Evolutionary conservation across 140 eudicot species (phyloP).

Genomic region (Ambrosia hybrid): DNA sequence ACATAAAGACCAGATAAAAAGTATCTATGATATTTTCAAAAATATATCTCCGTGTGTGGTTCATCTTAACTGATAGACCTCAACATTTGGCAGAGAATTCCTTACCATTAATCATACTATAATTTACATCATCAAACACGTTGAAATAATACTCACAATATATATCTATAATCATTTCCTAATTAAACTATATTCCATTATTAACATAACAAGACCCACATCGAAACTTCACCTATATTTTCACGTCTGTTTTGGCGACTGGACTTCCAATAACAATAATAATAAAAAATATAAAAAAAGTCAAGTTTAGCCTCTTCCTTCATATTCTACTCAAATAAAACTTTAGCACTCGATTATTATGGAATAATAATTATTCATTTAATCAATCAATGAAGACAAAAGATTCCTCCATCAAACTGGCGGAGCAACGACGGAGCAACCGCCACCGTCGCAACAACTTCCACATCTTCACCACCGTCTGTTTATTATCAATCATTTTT

Average conservation of each 20-base stretch:
- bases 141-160: too few relatives aligned
- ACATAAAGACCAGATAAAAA: too few relatives aligned
- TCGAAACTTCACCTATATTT: not conserved
- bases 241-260: constrained; percentile 28
- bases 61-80: too few relatives aligned
- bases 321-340: constrained; percentile 13
- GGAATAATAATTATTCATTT: not conserved
- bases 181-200: too few relatives aligned
- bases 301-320: constrained; percentile 12
- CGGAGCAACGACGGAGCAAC: constrained; percentile 38
- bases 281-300: constrained; percentile 5
- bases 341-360: not conserved
- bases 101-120: too few relatives aligned
- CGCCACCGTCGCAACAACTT: constrained; percentile 30
- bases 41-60: too few relatives aligned
- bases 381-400: constrained; percentile 17
- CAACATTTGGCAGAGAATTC: too few relatives aligned
- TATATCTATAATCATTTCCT: too few relatives aligned
- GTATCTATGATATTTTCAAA: too few relatives aligned
- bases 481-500: constrained; percentile 30
- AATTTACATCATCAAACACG: too few relatives aligned
- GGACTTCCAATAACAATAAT: not conserved
- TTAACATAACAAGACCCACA: too few relatives aligned
- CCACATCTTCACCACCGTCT: constrained; percentile 39
- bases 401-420: constrained; percentile 4